phyloP scores from a whole-genome alignment of 495 filamentous ascomycete genomes.

The Sabuloglossum arenarium region DNA sequence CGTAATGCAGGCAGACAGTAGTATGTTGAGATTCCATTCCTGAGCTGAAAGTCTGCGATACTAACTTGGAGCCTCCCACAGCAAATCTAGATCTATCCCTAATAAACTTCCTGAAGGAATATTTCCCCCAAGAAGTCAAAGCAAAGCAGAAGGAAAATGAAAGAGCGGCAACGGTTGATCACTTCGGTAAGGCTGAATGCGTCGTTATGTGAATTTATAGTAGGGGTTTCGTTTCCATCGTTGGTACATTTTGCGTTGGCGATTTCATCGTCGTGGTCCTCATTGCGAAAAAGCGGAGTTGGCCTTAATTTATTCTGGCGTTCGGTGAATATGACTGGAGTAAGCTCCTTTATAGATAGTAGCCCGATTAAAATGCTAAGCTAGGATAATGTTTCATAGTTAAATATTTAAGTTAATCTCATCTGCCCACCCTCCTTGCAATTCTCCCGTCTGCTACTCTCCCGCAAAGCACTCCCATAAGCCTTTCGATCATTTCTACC shows the following conservation, averaged over 20 bases:
- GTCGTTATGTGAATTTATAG: slow-evolving; percentile 17
- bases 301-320: too few relatives aligned
- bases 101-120: slow-evolving; percentile 37
- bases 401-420: background rate
- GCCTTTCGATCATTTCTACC: slow-evolving; percentile 11
- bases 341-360: background rate
- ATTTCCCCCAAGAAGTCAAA: slow-evolving; percentile 51
- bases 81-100: slow-evolving; percentile 40
- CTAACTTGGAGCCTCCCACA: slow-evolving; percentile 3
- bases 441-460: slow-evolving; percentile 13
- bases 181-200: slow-evolving; percentile 26
- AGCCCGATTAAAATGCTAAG: background rate
- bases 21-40: slow-evolving; percentile 15
- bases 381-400: background rate
- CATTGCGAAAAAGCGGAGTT: too few relatives aligned
- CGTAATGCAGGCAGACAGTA: slow-evolving; percentile 34
- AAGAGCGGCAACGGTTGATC: slow-evolving; percentile 27
- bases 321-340: too few relatives aligned
- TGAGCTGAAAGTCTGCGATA: background rate
- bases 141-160: slow-evolving; percentile 39
- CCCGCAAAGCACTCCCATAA: slow-evolving; percentile 12
- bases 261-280: too few relatives aligned
- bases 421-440: slow-evolving; percentile 10
- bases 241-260: too few relatives aligned
- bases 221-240: background rate